A percentile compares a stretch with the other conserved stretches of the same genome.
These are phyloP conservation scores for Penicillium expansum DNA, from an alignment of 2,329 filamentous ascomycete species.

Conservation along the genomic window DNA sequence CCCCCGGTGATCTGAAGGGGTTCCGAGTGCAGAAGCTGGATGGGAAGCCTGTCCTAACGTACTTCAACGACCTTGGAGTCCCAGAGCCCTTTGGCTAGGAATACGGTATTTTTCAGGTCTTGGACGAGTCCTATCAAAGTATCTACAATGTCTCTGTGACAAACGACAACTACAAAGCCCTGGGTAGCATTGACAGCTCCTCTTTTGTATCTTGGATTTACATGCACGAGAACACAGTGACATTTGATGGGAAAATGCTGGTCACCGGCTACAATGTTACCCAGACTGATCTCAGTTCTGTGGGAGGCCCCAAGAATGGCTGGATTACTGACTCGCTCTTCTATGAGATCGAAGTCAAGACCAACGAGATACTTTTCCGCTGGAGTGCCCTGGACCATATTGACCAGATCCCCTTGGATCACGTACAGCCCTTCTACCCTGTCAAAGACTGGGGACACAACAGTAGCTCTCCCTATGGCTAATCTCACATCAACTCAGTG, in stretches of 20 bases:
- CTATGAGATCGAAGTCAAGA: slow-evolving; percentile 30
- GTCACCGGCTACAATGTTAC: slow-evolving; percentile 31
- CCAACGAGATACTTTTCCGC: slow-evolving; percentile 27
- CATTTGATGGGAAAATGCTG: slow-evolving; percentile 26
- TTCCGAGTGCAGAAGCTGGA: slow-evolving; percentile 28
- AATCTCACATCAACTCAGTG: slow-evolving; percentile 25
- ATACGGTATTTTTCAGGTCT: slow-evolving; percentile 19
- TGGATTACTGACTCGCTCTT: slow-evolving; percentile 32
- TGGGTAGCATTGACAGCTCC: slow-evolving; percentile 18
- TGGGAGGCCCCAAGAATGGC: slow-evolving; percentile 27
- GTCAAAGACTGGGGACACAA: slow-evolving; percentile 9
- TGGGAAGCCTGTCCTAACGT: slow-evolving; percentile 28
- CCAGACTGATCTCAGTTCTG: slow-evolving; percentile 23
- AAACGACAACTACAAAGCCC: slow-evolving; percentile 16
- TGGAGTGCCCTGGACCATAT: slow-evolving; percentile 31
- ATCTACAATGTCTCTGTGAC: slow-evolving; percentile 27
- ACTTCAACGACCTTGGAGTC: slow-evolving; percentile 26
- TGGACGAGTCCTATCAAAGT: slow-evolving; percentile 27
- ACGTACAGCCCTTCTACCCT: slow-evolving; percentile 14
- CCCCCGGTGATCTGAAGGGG: slow-evolving; percentile 20
- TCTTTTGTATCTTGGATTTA: slow-evolving; percentile 25
- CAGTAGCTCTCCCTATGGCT: slow-evolving; percentile 22
- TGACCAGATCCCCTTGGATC: slow-evolving; percentile 17
- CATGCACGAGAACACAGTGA: slow-evolving; percentile 29
- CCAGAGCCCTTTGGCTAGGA: slow-evolving; percentile 23